A percentile compares a stretch with the other conserved stretches of the same genome.
Conservation (phyloP, 257 asterid species). For the Cynanchum wilfordii region DNA sequence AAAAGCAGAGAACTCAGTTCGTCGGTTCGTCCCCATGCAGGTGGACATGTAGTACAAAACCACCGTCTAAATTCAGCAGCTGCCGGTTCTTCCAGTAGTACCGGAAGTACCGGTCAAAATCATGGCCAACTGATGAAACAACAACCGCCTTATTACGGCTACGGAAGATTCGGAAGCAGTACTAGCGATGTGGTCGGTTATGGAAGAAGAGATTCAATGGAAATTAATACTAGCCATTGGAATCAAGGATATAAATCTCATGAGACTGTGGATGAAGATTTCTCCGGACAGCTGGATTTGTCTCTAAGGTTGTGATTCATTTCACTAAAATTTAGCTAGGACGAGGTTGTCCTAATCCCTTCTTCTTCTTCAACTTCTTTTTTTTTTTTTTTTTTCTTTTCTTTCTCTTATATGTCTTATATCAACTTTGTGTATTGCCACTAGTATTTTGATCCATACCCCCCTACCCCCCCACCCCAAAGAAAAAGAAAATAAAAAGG, state of each 20-base stretch:
- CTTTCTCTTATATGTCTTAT: not conserved
- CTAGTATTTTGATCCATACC: not conserved
- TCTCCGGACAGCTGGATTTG: conserved; percentile 50
- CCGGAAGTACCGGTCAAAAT: not conserved
- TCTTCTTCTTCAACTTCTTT: no score
- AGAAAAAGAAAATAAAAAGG: no score
- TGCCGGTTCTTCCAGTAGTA: not conserved
- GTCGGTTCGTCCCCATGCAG: conserved; percentile 30
- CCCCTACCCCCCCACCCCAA: no score
- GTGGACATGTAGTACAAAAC: not conserved
- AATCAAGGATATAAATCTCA: conserved; percentile 26
- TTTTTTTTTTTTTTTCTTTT: no score
- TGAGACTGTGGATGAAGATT: conserved; percentile 42
- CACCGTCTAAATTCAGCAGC: conserved; percentile 10
- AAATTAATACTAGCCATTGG: conserved; percentile 9
- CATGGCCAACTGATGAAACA: not conserved
- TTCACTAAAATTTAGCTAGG: not conserved
- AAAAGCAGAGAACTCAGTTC: conserved; percentile 59
- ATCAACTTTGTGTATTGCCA: not conserved
- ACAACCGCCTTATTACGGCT: conserved; percentile 16
- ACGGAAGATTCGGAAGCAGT: conserved; percentile 10
- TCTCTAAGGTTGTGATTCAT: conserved; percentile 53
- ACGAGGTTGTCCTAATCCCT: not conserved
- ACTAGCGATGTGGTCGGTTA: conserved; percentile 19
- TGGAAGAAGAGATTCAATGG: conserved; percentile 10